phyloP scores from a whole-genome alignment of 148 eudicot species.

The Amaranthus cruentus region DNA sequence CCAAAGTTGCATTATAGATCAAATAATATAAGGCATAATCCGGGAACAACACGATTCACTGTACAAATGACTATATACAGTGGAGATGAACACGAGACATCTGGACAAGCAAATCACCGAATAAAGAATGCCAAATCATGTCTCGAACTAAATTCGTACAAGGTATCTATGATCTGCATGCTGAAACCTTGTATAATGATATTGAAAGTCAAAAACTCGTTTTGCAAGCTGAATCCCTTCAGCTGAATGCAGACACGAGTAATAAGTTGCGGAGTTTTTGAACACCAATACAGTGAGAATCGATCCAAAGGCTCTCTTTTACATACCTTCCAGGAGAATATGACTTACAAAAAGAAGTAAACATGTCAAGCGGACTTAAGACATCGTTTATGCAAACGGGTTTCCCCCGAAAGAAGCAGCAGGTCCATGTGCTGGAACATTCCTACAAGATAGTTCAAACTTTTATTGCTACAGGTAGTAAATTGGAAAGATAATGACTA shows the following conservation, averaged over 20 bases:
- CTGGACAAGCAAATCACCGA: neutral
- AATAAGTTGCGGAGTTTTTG: neutral
- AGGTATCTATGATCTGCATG: neutral
- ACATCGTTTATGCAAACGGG: constrained; percentile 59
- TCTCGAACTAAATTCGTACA: neutral
- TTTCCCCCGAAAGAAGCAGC: constrained; percentile 78
- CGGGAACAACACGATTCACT: neutral
- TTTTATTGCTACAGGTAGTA: neutral
- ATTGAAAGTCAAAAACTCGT: no score
- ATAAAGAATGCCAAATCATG: neutral
- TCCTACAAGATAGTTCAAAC: constrained; percentile 42
- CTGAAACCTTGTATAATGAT: neutral
- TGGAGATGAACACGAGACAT: neutral
- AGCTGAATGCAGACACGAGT: constrained; percentile 5
- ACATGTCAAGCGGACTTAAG: neutral
- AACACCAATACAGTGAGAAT: neutral
- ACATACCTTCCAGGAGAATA: constrained; percentile 4
- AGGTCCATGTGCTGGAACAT: constrained; percentile 51
- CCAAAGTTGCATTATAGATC: neutral
- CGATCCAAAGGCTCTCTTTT: neutral
- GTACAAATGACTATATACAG: neutral
- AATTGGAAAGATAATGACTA: neutral
- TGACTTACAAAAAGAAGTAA: neutral
- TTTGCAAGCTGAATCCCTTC: constrained; percentile 9
- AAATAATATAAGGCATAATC: neutral